phyloP scores from a whole-genome alignment of 2,329 filamentous ascomycete genomes.

The Aspergillus oerlinghausenensis region DNA sequence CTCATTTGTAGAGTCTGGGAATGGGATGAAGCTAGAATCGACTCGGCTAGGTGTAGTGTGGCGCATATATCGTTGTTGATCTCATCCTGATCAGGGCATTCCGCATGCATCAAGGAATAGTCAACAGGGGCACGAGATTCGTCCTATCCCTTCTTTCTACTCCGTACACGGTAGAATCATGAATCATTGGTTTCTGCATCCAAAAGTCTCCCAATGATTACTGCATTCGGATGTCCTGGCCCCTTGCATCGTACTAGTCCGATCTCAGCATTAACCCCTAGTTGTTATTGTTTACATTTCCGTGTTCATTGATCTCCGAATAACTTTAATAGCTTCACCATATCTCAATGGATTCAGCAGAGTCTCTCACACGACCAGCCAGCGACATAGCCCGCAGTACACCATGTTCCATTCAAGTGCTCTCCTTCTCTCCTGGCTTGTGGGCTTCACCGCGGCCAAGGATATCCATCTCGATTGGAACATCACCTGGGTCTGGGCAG shows the following conservation, averaged over 20 bases:
- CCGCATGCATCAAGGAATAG: neutral
- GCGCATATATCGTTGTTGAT: neutral
- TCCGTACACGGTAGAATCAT: too few relatives aligned
- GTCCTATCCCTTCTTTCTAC: neutral
- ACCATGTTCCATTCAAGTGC: neutral
- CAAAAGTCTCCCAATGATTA: neutral
- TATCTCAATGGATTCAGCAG: neutral
- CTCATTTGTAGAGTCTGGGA: neutral
- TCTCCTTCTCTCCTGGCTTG: neutral
- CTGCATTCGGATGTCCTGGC: neutral
- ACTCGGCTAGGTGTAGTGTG: neutral
- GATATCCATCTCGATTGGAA: constrained; percentile 45
- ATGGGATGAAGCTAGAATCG: neutral
- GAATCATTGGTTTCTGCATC: neutral
- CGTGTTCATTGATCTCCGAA: neutral
- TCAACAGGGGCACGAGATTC: neutral
- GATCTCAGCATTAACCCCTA: neutral
- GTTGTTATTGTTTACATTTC: neutral
- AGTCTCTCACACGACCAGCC: neutral
- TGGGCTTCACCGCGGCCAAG: constrained; percentile 4
- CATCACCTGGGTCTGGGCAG: constrained; percentile 65
- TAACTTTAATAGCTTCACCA: neutral
- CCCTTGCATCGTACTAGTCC: neutral
- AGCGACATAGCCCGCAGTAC: neutral
- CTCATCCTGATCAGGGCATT: neutral